Percentiles rank a stretch among this genome's conserved stretches.
Conservation (phyloP, 1,139 yeast species). For the Debaryomyces robertsiae region DNA sequence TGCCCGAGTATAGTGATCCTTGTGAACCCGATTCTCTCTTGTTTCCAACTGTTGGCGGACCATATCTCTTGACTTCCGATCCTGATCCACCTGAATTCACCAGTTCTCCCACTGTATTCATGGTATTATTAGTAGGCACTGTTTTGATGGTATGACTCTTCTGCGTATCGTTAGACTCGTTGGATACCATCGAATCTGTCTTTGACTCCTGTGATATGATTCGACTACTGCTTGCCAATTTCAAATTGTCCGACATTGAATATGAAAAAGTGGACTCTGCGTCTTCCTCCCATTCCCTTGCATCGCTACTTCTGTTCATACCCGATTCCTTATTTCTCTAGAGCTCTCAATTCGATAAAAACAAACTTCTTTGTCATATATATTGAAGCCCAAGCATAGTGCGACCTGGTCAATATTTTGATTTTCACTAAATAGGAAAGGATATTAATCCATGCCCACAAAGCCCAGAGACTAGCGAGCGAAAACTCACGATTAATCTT, state of each 20-base stretch:
- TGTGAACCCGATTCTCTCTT: constrained; percentile 32
- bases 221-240: neutral
- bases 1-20: constrained; percentile 34
- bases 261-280: constrained; percentile 11
- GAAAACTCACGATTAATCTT: no score
- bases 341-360: neutral
- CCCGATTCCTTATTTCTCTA: neutral
- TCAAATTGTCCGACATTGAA: constrained; percentile 13
- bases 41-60: constrained; percentile 6
- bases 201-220: neutral
- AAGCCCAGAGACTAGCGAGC: no score
- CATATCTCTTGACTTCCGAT: neutral
- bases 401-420: constrained; percentile 10
- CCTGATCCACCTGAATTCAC: neutral
- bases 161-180: neutral
- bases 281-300: constrained; percentile 2
- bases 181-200: constrained; percentile 1
- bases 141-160: neutral
- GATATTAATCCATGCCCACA: constrained; percentile 8
- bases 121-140: neutral
- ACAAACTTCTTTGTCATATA: constrained; percentile 3
- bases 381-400: constrained; percentile 3
- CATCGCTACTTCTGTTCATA: neutral
- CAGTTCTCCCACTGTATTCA: neutral
- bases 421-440: constrained; percentile 18